Evolutionary conservation across 148 eudicot genomes (phyloP).

Genomic region (Rhododendron ovatum): DNA sequence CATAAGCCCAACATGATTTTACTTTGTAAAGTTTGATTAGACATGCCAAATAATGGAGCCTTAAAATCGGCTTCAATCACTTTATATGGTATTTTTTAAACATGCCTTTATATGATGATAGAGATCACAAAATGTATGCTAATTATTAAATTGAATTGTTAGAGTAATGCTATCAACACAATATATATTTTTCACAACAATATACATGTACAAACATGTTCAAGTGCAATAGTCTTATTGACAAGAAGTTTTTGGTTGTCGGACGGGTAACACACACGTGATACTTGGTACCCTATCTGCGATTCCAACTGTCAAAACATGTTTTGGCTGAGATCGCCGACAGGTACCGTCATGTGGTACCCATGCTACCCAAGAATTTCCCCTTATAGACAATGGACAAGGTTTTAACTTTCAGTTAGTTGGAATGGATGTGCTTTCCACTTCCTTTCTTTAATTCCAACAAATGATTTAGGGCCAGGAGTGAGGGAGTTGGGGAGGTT

Average conservation of each 20-base stretch:
- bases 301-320: too few species aligned
- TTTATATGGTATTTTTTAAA: too few species aligned
- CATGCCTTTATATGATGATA: neutral
- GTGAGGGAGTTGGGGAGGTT: conserved; percentile 11
- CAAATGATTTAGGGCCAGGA: neutral
- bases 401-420: neutral
- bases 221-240: too few species aligned
- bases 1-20: neutral
- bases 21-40: neutral
- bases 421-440: neutral
- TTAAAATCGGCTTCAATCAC: neutral
- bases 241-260: too few species aligned
- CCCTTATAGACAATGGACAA: neutral
- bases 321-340: too few species aligned
- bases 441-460: neutral
- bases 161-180: neutral
- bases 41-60: neutral
- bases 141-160: neutral
- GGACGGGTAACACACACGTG: too few species aligned
- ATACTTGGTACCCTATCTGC: too few species aligned
- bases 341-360: fast-evolving
- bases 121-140: too few species aligned
- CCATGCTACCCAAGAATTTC: too few species aligned
- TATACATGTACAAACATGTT: too few species aligned
- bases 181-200: neutral